These are phyloP conservation scores for Pichia cephalocereana DNA, from an alignment of 805 yeast genomes.

Conservation along the genomic window DNA sequence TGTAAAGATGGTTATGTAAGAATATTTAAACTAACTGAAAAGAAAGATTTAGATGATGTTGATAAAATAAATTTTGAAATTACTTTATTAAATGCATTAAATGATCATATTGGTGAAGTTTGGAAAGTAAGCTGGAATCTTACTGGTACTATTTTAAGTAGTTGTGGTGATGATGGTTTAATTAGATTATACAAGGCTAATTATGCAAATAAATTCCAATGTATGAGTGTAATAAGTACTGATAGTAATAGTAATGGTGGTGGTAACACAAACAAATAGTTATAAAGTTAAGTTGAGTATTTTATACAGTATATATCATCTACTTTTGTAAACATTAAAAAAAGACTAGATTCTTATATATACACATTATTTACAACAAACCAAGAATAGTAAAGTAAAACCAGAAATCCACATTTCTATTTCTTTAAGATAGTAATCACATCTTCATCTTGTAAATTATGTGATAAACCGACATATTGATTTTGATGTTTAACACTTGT, in stretches of 20 bases:
- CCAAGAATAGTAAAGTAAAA: neutral
- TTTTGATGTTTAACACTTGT: constrained; percentile 96
- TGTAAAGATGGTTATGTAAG: constrained; percentile 92
- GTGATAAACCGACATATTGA: constrained; percentile 85
- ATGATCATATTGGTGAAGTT: constrained; percentile 43
- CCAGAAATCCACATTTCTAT: constrained; percentile 18
- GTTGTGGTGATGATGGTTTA: constrained; percentile 94
- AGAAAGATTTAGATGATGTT: constrained; percentile 10
- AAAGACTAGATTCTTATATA: too few relatives aligned
- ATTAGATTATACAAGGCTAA: constrained; percentile 88
- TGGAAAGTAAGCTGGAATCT: constrained; percentile 96
- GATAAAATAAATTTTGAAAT: constrained; percentile 15
- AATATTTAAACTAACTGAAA: constrained; percentile 63
- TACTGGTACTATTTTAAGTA: constrained; percentile 85
- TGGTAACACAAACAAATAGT: neutral
- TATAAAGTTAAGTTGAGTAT: too few relatives aligned
- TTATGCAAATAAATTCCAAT: constrained; percentile 77
- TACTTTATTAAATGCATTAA: constrained; percentile 21
- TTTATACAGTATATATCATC: neutral
- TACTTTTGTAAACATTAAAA: too few relatives aligned
- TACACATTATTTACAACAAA: too few relatives aligned
- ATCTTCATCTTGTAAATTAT: constrained; percentile 86
- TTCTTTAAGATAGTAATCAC: constrained; percentile 91
- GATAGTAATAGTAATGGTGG: constrained; percentile 21
- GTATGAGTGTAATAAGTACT: constrained; percentile 77